Percentiles rank a stretch among this genome's conserved stretches.
phyloP scores from a whole-genome alignment of 352 stramenopile genomes.

The Pythium myriotylum region DNA sequence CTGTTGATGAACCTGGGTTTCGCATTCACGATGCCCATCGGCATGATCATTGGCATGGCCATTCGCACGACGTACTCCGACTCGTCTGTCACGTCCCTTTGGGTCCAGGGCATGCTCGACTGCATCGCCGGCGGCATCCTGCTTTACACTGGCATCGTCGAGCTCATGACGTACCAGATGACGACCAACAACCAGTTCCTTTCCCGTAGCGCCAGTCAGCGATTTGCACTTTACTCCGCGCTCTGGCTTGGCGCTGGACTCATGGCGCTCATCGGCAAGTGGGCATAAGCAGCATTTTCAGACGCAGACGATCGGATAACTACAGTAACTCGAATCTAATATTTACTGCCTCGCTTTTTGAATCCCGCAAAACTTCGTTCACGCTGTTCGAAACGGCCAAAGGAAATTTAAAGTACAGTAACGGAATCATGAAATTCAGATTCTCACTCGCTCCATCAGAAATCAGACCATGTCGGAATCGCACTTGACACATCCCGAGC shows the following conservation, averaged over 20 bases:
- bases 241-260: conserved; percentile 49
- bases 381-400: too few relatives aligned
- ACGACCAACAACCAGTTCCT: conserved; percentile 64
- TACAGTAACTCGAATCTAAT: too few relatives aligned
- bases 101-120: conserved; percentile 60
- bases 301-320: neutral
- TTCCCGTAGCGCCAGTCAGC: conserved; percentile 28
- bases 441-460: too few relatives aligned
- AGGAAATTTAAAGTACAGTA: too few relatives aligned
- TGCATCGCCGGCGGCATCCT: conserved; percentile 65
- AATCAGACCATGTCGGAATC: too few relatives aligned
- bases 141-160: conserved; percentile 65
- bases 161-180: conserved; percentile 69
- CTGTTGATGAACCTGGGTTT: conserved; percentile 54
- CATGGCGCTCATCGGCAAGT: conserved; percentile 73
- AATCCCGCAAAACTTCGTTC: too few relatives aligned
- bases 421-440: too few relatives aligned
- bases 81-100: conserved; percentile 45
- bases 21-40: conserved; percentile 52
- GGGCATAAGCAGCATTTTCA: conserved; percentile 34
- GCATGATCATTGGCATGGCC: conserved; percentile 55
- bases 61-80: conserved; percentile 53
- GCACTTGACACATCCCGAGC: too few relatives aligned
- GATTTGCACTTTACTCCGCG: conserved; percentile 42
- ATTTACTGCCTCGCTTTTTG: too few relatives aligned